A percentile compares a stretch with the other conserved stretches of the same genome.
Conservation (phyloP, 257 asterid genomes). For the Nicotiana attenuata region DNA sequence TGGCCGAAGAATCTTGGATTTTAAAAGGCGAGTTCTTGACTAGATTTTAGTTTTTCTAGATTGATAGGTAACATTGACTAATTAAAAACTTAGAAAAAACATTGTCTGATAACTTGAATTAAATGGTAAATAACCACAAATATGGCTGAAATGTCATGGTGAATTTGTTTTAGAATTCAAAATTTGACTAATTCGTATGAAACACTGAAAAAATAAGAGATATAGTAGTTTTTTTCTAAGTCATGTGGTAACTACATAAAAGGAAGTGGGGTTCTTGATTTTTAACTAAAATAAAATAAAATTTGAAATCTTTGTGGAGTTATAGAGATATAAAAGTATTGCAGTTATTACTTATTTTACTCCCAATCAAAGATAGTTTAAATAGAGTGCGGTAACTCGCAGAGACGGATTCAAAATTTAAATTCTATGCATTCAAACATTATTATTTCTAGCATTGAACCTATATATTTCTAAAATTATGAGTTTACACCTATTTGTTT, state of each 20-base stretch:
- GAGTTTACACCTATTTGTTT: too few species aligned
- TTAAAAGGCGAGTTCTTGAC: not conserved
- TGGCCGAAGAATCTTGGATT: constrained; percentile 31
- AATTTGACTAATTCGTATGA: too few species aligned
- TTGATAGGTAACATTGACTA: not conserved
- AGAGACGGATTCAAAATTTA: too few species aligned
- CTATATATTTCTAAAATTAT: too few species aligned
- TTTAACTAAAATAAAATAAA: too few species aligned
- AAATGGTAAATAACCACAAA: too few species aligned
- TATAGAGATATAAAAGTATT: not conserved
- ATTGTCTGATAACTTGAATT: not conserved
- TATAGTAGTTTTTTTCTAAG: too few species aligned
- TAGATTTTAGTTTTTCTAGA: not conserved
- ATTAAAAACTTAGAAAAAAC: not conserved
- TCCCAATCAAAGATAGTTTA: not conserved
- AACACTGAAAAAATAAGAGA: too few species aligned
- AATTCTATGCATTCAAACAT: too few species aligned
- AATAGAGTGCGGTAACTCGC: not conserved
- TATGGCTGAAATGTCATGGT: not conserved
- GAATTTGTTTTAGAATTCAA: not conserved
- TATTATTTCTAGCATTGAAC: too few species aligned
- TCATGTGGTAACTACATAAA: not conserved
- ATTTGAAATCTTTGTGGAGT: not conserved
- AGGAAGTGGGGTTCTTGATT: too few species aligned
- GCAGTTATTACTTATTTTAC: not conserved